Percentiles rank a stretch among this genome's conserved stretches.
Evolutionary conservation across 176 grass and related monocot species (phyloP).

Genomic region (Carex myosuroides): DNA sequence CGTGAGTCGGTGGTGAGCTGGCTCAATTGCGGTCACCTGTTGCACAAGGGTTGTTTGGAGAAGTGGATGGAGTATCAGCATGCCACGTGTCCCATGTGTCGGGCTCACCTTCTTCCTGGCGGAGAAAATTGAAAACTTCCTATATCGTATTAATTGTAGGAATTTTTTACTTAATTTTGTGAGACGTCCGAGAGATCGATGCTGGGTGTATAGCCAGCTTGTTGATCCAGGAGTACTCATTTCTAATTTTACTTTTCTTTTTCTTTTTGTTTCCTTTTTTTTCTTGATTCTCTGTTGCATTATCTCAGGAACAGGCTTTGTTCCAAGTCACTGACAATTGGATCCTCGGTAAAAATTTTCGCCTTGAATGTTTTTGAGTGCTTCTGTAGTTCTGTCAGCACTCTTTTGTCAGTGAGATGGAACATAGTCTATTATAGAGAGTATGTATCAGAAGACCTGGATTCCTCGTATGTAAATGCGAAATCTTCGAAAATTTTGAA

Average conservation of each 20-base stretch:
- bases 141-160: slow-evolving; percentile 19
- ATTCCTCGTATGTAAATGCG: not conserved
- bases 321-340: not conserved
- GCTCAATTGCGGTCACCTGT: slow-evolving; percentile 69
- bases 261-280: not conserved
- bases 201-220: not conserved
- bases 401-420: not conserved
- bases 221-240: slow-evolving; percentile 18
- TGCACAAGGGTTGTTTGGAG: slow-evolving; percentile 75
- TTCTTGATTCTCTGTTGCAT: not conserved
- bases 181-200: slow-evolving; percentile 21
- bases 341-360: not conserved
- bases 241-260: not conserved
- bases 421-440: not conserved
- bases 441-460: not conserved
- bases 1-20: slow-evolving; percentile 58
- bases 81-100: slow-evolving; percentile 85
- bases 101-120: slow-evolving; percentile 39
- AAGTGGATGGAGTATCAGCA: slow-evolving; percentile 79
- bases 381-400: not conserved
- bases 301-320: not conserved
- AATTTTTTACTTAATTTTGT: not conserved
- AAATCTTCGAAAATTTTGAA: not conserved
- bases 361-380: not conserved
- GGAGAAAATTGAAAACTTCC: not conserved